phyloP scores from a whole-genome alignment of 192 early-diverging fungal species.

The Coemansia sp. region DNA sequence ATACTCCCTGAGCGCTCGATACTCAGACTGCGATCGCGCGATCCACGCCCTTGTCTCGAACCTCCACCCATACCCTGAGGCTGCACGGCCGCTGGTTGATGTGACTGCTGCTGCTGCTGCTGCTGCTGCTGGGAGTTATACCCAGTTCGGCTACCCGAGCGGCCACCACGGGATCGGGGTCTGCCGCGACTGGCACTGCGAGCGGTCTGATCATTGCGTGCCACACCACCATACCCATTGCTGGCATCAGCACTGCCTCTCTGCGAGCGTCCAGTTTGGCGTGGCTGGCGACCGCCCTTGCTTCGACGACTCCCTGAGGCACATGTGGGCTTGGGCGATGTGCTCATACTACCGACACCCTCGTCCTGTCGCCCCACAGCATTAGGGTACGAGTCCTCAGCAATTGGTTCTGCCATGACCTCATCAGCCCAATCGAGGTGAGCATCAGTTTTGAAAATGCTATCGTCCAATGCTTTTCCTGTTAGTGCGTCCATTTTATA shows the following conservation, averaged over 20 bases:
- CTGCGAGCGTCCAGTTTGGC: not conserved
- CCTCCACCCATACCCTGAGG: not conserved
- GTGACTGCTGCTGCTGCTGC: constrained; percentile 7
- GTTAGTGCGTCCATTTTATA: constrained; percentile 35
- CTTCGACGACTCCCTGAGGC: not conserved
- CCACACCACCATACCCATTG: not conserved
- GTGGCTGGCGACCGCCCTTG: constrained; percentile 7
- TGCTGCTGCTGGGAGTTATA: constrained; percentile 3
- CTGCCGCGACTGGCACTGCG: constrained; percentile 18
- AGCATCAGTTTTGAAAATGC: constrained; percentile 45
- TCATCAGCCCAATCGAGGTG: constrained; percentile 55
- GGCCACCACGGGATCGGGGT: constrained; percentile 15
- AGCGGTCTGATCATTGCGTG: constrained; percentile 5
- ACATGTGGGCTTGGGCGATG: constrained; percentile 12
- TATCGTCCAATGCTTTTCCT: constrained; percentile 49
- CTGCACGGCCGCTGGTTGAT: not conserved
- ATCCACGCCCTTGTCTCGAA: constrained; percentile 8
- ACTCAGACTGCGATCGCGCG: constrained; percentile 47
- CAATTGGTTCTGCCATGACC: constrained; percentile 27
- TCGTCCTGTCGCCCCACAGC: constrained; percentile 10
- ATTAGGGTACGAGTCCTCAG: constrained; percentile 13
- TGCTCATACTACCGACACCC: constrained; percentile 9
- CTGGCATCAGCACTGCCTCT: not conserved
- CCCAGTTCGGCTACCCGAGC: constrained; percentile 35
- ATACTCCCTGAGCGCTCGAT: constrained; percentile 34